Evolutionary conservation across 805 yeast genomes (phyloP).

Genomic region (Candida succiphila): DNA sequence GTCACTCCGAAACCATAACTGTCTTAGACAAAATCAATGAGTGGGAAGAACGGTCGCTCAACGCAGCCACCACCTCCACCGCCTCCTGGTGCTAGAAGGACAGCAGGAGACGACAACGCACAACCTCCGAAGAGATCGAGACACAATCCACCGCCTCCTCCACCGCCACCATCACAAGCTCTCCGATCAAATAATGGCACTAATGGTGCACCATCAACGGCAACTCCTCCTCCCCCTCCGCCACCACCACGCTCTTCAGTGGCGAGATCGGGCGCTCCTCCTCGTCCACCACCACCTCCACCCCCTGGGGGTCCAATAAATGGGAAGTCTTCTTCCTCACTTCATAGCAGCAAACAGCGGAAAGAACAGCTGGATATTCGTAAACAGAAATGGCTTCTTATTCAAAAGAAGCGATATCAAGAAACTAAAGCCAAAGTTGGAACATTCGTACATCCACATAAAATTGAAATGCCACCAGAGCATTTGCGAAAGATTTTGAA

Average conservation of each 20-base stretch:
- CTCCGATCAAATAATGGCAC: background rate
- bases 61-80: conserved; percentile 2
- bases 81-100: conserved; percentile 3
- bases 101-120: conserved; percentile 5
- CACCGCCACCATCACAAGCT: conserved; percentile 9
- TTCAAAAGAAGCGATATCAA: conserved; percentile 50
- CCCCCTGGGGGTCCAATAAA: conserved; percentile 25
- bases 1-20: too few relatives aligned
- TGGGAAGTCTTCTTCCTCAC: conserved; percentile 17
- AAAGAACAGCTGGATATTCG: conserved; percentile 26
- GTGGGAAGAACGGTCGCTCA: background rate
- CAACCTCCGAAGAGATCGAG: conserved; percentile 15
- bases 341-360: conserved; percentile 5
- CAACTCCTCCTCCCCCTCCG: conserved; percentile 12
- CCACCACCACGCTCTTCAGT: conserved; percentile 11
- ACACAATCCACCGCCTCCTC: conserved; percentile 9
- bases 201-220: background rate
- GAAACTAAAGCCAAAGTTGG: conserved; percentile 24
- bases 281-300: conserved; percentile 27
- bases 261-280: background rate
- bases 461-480: conserved; percentile 87
- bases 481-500: conserved; percentile 77
- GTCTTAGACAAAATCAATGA: too few relatives aligned
- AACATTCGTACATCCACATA: conserved; percentile 46
- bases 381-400: conserved; percentile 48